Conservation (phyloP, 2,329 filamentous ascomycete genomes). For the Cercospora sesami region DNA sequence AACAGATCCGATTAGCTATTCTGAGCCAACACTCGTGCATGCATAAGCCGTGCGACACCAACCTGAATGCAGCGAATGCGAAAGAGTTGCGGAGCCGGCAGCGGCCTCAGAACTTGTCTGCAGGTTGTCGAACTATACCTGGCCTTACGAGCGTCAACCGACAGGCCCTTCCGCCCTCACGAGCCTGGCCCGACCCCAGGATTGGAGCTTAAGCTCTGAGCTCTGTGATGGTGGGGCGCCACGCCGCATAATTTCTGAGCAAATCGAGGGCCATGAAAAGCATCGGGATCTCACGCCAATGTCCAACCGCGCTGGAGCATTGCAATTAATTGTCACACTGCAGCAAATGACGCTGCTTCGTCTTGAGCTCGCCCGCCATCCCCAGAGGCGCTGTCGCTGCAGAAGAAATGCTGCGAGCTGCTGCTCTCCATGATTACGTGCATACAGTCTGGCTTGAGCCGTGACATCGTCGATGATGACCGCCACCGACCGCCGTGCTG, state of each 20-base stretch:
- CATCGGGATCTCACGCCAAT: background rate
- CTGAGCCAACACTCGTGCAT: background rate
- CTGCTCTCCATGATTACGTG: slow-evolving; percentile 28
- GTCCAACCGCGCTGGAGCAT: background rate
- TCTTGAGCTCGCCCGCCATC: background rate
- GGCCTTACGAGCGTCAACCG: background rate
- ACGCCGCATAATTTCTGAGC: slow-evolving; percentile 2
- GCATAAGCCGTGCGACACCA: background rate
- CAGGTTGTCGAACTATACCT: slow-evolving; percentile 4
- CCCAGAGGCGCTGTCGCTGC: slow-evolving; percentile 1
- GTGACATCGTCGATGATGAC: slow-evolving; percentile 26
- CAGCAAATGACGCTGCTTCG: slow-evolving; percentile 3
- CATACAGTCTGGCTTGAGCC: slow-evolving; percentile 15
- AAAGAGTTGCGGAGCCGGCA: slow-evolving; percentile 20
- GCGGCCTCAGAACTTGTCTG: slow-evolving; percentile 7
- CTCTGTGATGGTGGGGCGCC: slow-evolving; percentile 18
- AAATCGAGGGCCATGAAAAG: slow-evolving; percentile 8
- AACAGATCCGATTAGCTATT: background rate
- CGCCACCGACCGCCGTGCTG: background rate
- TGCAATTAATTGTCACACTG: slow-evolving; percentile 5
- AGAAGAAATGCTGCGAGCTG: slow-evolving; percentile 8
- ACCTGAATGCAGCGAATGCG: slow-evolving; percentile 19
- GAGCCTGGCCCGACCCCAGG: background rate
- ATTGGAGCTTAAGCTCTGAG: slow-evolving; percentile 14
- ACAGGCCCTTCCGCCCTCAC: background rate